These are phyloP conservation scores for Globisporangium carolinianum DNA, from an alignment of 352 stramenopile genomes.

Conservation along the genomic window DNA sequence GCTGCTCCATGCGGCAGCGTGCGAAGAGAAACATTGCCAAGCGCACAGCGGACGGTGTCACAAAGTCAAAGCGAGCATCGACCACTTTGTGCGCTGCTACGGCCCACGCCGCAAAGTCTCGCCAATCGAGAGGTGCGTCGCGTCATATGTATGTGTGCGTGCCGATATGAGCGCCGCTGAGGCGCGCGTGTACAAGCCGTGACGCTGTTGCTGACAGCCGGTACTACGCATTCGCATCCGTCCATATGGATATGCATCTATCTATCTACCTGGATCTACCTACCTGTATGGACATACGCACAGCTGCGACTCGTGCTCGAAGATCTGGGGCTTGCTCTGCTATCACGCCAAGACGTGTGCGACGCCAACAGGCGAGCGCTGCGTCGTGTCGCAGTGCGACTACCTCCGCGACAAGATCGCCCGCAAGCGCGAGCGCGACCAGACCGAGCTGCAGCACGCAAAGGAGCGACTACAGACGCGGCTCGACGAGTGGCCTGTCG, in stretches of 20 bases:
- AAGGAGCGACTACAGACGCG: conserved; percentile 36
- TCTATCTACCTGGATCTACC: no score
- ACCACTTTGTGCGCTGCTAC: conserved; percentile 86
- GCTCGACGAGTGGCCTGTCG: conserved; percentile 67
- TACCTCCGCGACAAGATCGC: conserved; percentile 84
- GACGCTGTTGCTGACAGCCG: neutral
- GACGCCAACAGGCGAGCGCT: conserved; percentile 45
- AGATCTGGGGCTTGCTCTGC: conserved; percentile 84
- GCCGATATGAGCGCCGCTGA: neutral
- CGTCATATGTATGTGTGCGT: neutral
- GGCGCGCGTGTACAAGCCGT: neutral
- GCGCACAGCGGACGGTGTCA: conserved; percentile 63
- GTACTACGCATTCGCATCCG: no score
- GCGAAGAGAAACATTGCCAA: conserved; percentile 45
- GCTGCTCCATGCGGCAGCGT: conserved; percentile 65
- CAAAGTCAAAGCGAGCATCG: conserved; percentile 85
- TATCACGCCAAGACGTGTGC: conserved; percentile 76
- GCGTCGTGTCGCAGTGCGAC: conserved; percentile 80
- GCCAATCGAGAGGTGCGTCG: conserved; percentile 67
- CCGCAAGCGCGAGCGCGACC: conserved; percentile 58
- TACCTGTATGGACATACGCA: neutral
- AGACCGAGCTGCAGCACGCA: conserved; percentile 48
- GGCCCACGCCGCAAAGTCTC: conserved; percentile 55
- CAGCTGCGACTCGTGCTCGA: conserved; percentile 76
- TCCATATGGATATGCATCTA: no score